Evolutionary conservation across 1,139 yeast genomes (phyloP).

Genomic region (Arxiozyma telluris): DNA sequence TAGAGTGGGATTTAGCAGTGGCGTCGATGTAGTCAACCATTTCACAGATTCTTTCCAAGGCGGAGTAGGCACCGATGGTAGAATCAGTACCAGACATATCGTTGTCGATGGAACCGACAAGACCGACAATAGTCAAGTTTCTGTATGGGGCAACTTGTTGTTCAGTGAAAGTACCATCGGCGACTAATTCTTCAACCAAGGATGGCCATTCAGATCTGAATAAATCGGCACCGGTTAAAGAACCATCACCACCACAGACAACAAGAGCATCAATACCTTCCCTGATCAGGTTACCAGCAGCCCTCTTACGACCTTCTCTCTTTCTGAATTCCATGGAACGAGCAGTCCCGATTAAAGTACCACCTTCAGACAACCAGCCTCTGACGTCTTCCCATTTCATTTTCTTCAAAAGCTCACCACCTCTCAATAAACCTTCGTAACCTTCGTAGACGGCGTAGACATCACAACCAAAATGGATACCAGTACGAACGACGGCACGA

Average conservation of each 20-base stretch:
- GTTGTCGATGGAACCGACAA: constrained; percentile 76
- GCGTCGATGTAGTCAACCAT: constrained; percentile 78
- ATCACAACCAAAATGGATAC: constrained; percentile 61
- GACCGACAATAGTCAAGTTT: constrained; percentile 62
- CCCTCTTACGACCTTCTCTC: constrained; percentile 56
- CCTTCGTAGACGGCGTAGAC: constrained; percentile 72
- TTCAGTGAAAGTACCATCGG: constrained; percentile 40
- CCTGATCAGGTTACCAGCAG: constrained; percentile 57
- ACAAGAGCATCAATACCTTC: constrained; percentile 72
- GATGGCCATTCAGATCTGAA: constrained; percentile 77
- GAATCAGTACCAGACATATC: constrained; percentile 80
- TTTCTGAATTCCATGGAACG: constrained; percentile 61
- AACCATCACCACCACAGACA: constrained; percentile 84
- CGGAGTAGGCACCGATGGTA: constrained; percentile 73
- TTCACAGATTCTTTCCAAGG: constrained; percentile 66
- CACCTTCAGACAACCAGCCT: constrained; percentile 67
- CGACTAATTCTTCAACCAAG: constrained; percentile 51
- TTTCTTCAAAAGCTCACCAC: constrained; percentile 55
- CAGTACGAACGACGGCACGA: constrained; percentile 69
- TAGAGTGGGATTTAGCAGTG: constrained; percentile 72
- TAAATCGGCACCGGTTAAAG: constrained; percentile 73
- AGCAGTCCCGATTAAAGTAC: constrained; percentile 78
- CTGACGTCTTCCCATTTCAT: constrained; percentile 75
- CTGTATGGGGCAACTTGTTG: constrained; percentile 45
- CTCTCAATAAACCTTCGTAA: constrained; percentile 64